Evolutionary conservation across 176 grass and related monocot species (phyloP), one percentile per base, ranked within the genome.

Genomic region (Triticum timopheevii): DNA sequence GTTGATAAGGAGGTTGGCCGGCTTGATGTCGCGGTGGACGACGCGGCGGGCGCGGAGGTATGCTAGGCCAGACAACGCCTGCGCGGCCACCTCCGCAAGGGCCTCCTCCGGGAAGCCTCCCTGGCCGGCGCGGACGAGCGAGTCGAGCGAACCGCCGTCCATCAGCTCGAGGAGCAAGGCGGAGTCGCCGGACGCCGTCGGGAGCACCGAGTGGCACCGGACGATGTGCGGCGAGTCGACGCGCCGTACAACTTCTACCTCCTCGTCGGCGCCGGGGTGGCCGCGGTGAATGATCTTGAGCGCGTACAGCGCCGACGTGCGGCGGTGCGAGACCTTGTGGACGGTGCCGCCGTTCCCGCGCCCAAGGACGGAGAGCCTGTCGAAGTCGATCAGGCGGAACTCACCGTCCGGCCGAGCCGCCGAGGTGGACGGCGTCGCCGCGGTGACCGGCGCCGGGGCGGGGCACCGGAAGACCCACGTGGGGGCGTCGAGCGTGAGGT

Each of bases 11-110:
- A 92, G 79, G 67, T 89, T 92, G 0, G 42, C 86, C 0, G 86
- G 90, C 83, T 92, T 92, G 20, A 92, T 82, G 80, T 92, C 86
- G 0, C 83, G 90, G 78, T 92, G 90, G 1, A 88, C 90, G 25
- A 76, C 73, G 45, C 73, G 73, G 16, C 73, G 73, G 2, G 6
- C 4, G 25, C 73, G 25, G 25, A 76, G 73, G 45, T 76, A 76
- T 0, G 73, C 45, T 1, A 76, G 73, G 73, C 73, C 25, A 0
- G 73, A 54, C 3, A 76, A 2, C 25, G 73, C 73, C 25, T 76
- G 73, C 25, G 45, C 44, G 0, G 73, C 73, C 0, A 76, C 73
- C 15, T 76, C 73, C 16, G 73, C 73, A 25, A 76, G 7, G 8
- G 73, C 73, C 8, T 15, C 8, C 25, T 76, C 73, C 45, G 73